Evolutionary conservation across 2,329 filamentous ascomycete species (phyloP).

Genomic region (Eurotiales sp.): DNA sequence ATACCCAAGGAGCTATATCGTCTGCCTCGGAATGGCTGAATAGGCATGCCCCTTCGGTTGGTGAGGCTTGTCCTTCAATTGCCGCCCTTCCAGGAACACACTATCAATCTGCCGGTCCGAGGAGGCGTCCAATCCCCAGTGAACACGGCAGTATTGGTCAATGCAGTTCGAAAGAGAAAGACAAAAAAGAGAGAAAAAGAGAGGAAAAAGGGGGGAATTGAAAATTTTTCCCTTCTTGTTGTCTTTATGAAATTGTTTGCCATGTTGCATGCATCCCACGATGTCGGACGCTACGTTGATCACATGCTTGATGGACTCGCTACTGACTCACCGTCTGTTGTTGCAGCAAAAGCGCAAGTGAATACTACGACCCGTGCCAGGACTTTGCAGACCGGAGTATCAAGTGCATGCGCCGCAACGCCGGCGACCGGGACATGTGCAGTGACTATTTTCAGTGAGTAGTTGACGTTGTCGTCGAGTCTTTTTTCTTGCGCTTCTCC

Average conservation of each 20-base stretch:
- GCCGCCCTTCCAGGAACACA: neutral
- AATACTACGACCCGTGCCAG: conserved; percentile 94
- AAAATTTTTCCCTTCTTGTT: too few species aligned
- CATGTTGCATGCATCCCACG: too few species aligned
- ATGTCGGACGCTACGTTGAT: neutral
- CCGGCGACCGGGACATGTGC: conserved; percentile 83
- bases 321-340: neutral
- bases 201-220: too few species aligned
- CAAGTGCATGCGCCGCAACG: conserved; percentile 83
- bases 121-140: conserved; percentile 13
- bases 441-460: conserved; percentile 90
- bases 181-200: neutral
- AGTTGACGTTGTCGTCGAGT: neutral
- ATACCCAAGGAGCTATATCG: too few species aligned
- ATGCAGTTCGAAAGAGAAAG: neutral
- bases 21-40: too few species aligned
- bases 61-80: neutral
- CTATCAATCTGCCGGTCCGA: neutral
- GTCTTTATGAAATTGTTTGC: too few species aligned
- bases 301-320: neutral
- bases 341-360: conserved; percentile 75
- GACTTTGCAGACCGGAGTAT: conserved; percentile 83
- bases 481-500: neutral
- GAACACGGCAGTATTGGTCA: conserved; percentile 9
- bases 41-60: neutral